phyloP scores from a whole-genome alignment of 1,284 basidiomycete genomes.

The Omphalotus olearius region DNA sequence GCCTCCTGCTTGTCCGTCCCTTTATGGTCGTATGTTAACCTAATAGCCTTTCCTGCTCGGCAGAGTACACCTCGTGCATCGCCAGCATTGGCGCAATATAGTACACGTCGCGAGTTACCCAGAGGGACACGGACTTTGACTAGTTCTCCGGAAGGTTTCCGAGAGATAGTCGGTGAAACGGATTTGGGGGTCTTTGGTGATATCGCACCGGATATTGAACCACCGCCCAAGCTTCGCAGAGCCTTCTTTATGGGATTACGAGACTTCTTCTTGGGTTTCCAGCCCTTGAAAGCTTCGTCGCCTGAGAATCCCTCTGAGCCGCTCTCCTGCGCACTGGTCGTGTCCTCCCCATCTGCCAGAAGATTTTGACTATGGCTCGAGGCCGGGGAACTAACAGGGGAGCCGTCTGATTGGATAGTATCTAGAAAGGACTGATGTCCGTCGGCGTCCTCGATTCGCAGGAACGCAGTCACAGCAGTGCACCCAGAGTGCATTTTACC shows the following conservation, averaged over 20 bases:
- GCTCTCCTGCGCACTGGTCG: constrained; percentile 29
- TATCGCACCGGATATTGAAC: constrained; percentile 27
- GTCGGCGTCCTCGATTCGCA: constrained; percentile 85
- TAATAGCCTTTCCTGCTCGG: constrained; percentile 85
- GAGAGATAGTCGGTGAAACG: constrained; percentile 32
- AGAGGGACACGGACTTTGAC: constrained; percentile 43
- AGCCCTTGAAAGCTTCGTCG: constrained; percentile 16
- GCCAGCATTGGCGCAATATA: constrained; percentile 97
- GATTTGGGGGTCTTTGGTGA: constrained; percentile 31
- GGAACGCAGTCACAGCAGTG: constrained; percentile 95
- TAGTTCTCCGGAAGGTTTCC: constrained; percentile 25
- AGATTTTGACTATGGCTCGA: constrained; percentile 26
- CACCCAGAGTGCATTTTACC: constrained; percentile 96
- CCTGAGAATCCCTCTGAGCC: constrained; percentile 26
- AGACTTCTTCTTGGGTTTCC: constrained; percentile 35
- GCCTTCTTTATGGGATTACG: constrained; percentile 54
- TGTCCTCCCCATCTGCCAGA: constrained; percentile 21
- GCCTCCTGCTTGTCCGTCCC: constrained; percentile 96
- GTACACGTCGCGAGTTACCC: constrained; percentile 57
- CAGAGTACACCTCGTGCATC: constrained; percentile 89
- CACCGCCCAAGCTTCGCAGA: constrained; percentile 47
- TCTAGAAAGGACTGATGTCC: constrained; percentile 63
- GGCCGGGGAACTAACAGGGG: constrained; percentile 28
- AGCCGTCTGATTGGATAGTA: constrained; percentile 21
- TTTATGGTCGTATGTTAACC: constrained; percentile 98